A percentile compares a stretch with the other conserved stretches of the same genome.
These are phyloP conservation scores for Blastocrithidia nonstop DNA, from an alignment of 208 protist genomes.

Conservation along the genomic window DNA sequence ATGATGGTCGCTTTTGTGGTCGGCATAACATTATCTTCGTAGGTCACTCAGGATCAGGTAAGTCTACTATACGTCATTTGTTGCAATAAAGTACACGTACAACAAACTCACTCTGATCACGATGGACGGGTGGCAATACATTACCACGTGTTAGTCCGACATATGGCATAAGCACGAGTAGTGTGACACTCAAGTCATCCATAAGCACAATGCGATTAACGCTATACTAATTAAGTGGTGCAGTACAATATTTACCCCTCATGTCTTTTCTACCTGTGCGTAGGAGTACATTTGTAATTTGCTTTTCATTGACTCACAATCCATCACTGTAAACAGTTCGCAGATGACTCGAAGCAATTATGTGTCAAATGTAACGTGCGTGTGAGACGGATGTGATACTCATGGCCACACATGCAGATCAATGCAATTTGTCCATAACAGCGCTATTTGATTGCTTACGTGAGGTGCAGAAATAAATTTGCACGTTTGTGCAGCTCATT, in stretches of 20 bases:
- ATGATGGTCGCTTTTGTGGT: conserved; percentile 12
- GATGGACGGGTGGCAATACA: not conserved
- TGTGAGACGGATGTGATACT: conserved; percentile 20
- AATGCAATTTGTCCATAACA: conserved; percentile 3
- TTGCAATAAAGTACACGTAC: no score
- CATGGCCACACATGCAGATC: conserved; percentile 19
- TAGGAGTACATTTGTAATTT: conserved; percentile 57
- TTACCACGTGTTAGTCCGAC: no score
- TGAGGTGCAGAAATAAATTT: conserved; percentile 40
- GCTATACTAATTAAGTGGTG: conserved; percentile 49
- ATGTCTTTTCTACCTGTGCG: conserved; percentile 39
- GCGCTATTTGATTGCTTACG: conserved; percentile 17
- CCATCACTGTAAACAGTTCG: conserved; percentile 21
- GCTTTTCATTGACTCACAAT: conserved; percentile 29
- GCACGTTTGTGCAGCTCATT: conserved; percentile 48
- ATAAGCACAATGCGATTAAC: conserved; percentile 27
- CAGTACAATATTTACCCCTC: conserved; percentile 43
- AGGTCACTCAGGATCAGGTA: not conserved
- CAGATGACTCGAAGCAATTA: conserved; percentile 45
- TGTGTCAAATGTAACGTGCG: conserved; percentile 37
- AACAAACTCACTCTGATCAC: no score
- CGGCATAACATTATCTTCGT: conserved; percentile 50
- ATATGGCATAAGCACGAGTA: no score
- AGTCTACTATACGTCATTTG: no score
- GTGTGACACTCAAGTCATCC: no score